Evolutionary conservation across 257 asterid species (phyloP).

Genomic region (Rauvolfia tetraphylla): DNA sequence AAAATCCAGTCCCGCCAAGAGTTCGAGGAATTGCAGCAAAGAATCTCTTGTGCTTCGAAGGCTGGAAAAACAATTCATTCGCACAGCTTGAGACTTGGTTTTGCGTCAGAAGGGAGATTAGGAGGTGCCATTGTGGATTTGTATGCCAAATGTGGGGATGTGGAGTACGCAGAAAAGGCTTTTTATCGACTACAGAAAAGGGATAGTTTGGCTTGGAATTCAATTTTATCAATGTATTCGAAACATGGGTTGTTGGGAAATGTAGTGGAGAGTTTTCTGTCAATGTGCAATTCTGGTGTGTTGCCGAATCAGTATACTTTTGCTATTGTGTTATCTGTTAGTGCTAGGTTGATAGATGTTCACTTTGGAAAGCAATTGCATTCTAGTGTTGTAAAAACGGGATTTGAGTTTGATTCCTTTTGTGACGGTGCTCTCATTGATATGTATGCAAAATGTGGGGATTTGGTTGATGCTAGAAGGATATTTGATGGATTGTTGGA

Average conservation of each 20-base stretch:
- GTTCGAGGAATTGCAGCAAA: slow-evolving; percentile 65
- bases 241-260: slow-evolving; percentile 40
- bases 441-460: slow-evolving; percentile 78
- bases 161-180: slow-evolving; percentile 46
- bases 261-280: slow-evolving; percentile 41
- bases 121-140: slow-evolving; percentile 78
- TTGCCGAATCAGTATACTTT: slow-evolving; percentile 65
- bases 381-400: slow-evolving; percentile 43
- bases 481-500: slow-evolving; percentile 48
- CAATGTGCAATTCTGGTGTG: slow-evolving; percentile 55
- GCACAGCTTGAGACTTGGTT: slow-evolving; percentile 45
- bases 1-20: slow-evolving; percentile 48
- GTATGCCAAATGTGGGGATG: slow-evolving; percentile 73
- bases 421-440: slow-evolving; percentile 73
- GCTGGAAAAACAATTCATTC: slow-evolving; percentile 51
- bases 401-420: slow-evolving; percentile 49
- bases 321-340: slow-evolving; percentile 72
- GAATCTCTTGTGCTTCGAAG: slow-evolving; percentile 31
- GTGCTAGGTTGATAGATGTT: slow-evolving; percentile 51
- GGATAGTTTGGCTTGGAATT: slow-evolving; percentile 76
- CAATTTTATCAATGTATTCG: slow-evolving; percentile 68
- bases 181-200: slow-evolving; percentile 44
- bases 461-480: slow-evolving; percentile 49
- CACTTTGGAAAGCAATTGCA: slow-evolving; percentile 63
- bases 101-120: slow-evolving; percentile 44